Evolutionary conservation across 495 filamentous ascomycete genomes (phyloP), one percentile per base, ranked within the genome.

Genomic region (Pyrenopolyporus hunteri): DNA sequence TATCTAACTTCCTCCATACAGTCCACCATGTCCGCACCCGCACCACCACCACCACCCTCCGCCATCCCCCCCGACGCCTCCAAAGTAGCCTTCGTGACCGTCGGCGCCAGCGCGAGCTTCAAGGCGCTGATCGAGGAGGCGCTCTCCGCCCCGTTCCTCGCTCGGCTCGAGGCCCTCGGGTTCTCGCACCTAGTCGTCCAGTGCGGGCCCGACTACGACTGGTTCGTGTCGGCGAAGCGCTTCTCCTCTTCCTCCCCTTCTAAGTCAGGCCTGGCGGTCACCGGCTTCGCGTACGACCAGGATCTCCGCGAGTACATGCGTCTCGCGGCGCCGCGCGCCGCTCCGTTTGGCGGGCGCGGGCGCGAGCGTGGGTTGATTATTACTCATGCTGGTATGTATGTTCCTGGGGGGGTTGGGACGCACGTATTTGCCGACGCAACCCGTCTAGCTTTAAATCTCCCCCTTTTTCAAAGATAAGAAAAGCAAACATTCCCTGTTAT

Each of bases 81-180:
- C 14, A 43, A 66, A 26, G 20, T 48, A 49, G 57, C 50, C 70
- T 88, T 97, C 52, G 89, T 97, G 20, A 97, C 94, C 0, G 85
- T 95, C 25, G 94, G 94, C 40, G 95, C 94, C 1, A 98, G 93
- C 0, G 92, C 93, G 2, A 80, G 87, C 13, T 98, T 98, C 72
- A 76, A 83, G 42, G 70, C 77, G 8, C 83, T 98, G 6, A 75
- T 96, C 36, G 70, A 80, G 16, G 84, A 89, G 40, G 78, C 86
- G n/a, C 76, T 92, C 45, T 74, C 78, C 20, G 75, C 81, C 1
- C 43, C 69, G 0, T 93, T 96, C 59, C 73, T 92, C 28, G 57
- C 74, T 10, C 74, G 79, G 10, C 78, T 96, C 9, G 61, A 72
- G 16, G 45, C 63, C 0, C 71, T 75, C 13, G 75, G 76, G 22